phyloP scores from a whole-genome alignment of 345 rosid species.

The Populus simonii region DNA sequence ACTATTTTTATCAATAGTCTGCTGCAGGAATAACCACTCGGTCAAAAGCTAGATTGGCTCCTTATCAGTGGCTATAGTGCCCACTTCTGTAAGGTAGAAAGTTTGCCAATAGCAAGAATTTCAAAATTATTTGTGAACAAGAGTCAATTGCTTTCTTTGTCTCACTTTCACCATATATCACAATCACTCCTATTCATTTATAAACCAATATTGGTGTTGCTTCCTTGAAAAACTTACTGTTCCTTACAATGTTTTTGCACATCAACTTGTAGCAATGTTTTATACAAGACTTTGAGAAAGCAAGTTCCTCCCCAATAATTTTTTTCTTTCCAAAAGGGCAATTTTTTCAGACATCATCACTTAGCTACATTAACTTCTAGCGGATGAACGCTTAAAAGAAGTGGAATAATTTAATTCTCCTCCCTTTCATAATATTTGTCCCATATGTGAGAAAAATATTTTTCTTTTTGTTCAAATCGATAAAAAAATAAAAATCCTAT shows the following conservation, averaged over 20 bases:
- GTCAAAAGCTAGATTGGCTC: constrained; percentile 76
- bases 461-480: background rate
- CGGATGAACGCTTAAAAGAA: background rate
- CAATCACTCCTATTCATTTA: background rate
- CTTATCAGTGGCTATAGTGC: constrained; percentile 78
- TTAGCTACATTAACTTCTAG: background rate
- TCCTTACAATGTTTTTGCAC: background rate
- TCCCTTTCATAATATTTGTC: background rate
- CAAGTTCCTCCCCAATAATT: background rate
- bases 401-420: background rate
- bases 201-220: background rate
- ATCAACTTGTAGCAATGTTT: background rate
- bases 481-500: too few relatives aligned
- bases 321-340: background rate
- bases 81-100: constrained; percentile 59
- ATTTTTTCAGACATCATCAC: background rate
- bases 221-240: background rate
- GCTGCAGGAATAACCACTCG: constrained; percentile 81
- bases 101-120: background rate
- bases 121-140: background rate
- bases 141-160: background rate
- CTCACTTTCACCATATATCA: background rate
- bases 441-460: background rate
- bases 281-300: background rate
- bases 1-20: constrained; percentile 37